Conservation (phyloP, 106 monocot genomes). For the Dendrobium officinale region DNA sequence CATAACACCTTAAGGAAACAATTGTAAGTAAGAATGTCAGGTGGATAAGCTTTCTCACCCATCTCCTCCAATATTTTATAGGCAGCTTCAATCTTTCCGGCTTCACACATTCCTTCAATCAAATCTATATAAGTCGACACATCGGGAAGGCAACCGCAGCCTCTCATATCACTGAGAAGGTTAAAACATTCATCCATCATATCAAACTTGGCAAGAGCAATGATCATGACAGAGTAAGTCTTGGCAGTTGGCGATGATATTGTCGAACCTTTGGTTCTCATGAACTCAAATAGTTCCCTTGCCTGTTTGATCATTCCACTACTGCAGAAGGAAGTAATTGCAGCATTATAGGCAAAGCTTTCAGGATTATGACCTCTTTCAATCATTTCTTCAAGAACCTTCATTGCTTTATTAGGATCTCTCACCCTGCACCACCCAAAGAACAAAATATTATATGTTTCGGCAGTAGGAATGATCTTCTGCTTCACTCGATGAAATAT, state of each 20-base stretch:
- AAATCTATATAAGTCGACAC: constrained; percentile 86
- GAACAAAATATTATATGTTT: constrained; percentile 82
- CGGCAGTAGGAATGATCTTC: constrained; percentile 50
- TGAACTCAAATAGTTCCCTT: constrained; percentile 83
- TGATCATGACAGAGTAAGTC: constrained; percentile 77
- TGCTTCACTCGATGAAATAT: constrained; percentile 66
- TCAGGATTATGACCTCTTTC: constrained; percentile 55
- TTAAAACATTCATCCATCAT: constrained; percentile 78
- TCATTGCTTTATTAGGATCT: constrained; percentile 74
- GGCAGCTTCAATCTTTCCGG: constrained; percentile 61
- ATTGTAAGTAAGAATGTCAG: constrained; percentile 89
- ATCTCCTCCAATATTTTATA: constrained; percentile 86
- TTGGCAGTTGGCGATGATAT: constrained; percentile 90
- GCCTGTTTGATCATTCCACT: constrained; percentile 74
- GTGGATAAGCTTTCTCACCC: constrained; percentile 70
- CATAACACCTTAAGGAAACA: constrained; percentile 89
- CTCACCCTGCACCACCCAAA: constrained; percentile 94
- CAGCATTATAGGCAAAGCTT: constrained; percentile 83
- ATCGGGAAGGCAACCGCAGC: constrained; percentile 79
- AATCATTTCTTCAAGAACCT: constrained; percentile 89
- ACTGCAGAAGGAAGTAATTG: constrained; percentile 74
- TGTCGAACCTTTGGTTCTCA: constrained; percentile 80
- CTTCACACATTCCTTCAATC: constrained; percentile 85
- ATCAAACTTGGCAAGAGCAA: constrained; percentile 66
- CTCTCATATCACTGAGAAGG: constrained; percentile 79